phyloP scores from a whole-genome alignment of 2,329 filamentous ascomycete genomes.

The Alternaria incomplexa region DNA sequence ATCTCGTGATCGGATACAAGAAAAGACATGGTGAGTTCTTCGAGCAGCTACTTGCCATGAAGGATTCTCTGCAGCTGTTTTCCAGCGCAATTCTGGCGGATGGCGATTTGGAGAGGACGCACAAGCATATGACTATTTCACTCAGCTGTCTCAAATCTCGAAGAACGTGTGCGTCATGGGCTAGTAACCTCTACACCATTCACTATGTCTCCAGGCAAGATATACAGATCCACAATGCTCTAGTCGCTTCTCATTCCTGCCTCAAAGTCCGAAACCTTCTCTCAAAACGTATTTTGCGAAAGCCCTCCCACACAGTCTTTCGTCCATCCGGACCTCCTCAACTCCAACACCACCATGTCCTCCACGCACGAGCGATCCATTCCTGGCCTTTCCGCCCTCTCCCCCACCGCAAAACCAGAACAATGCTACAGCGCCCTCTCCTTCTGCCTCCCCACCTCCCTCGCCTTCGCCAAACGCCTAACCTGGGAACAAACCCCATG shows the following conservation, averaged over 20 bases:
- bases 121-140: not conserved
- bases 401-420: not conserved
- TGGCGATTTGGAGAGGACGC: not conserved
- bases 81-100: not conserved
- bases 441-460: slow-evolving; percentile 22
- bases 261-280: not conserved
- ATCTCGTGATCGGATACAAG: no score
- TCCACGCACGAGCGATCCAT: slow-evolving; percentile 2
- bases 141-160: not conserved
- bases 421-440: slow-evolving; percentile 13
- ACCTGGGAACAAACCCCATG: slow-evolving; percentile 32
- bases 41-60: not conserved
- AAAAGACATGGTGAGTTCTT: not conserved
- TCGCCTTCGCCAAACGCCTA: slow-evolving; percentile 26
- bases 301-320: no score
- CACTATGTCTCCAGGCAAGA: not conserved
- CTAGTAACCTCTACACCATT: not conserved
- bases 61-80: not conserved
- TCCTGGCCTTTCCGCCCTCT: not conserved
- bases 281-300: not conserved
- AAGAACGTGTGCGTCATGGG: not conserved
- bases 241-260: not conserved
- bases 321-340: not conserved
- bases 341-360: not conserved
- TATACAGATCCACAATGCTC: not conserved